Percentiles rank a stretch among this genome's conserved stretches.
Evolutionary conservation across 192 early-diverging fungal genomes (phyloP).

Genomic region (Coemansia sp.): DNA sequence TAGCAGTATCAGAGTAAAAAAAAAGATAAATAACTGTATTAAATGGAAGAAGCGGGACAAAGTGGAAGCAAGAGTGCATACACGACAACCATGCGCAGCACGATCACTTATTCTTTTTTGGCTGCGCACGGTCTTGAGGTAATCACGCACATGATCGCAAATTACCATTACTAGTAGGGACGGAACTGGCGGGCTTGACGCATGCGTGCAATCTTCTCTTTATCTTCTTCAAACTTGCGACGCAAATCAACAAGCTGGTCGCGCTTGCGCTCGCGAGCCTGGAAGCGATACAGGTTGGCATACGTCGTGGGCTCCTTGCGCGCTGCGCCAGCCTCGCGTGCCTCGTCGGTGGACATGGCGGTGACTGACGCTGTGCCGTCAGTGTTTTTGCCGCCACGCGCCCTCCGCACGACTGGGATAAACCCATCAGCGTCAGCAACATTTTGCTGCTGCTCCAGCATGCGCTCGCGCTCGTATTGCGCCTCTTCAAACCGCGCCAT

Average conservation of each 20-base stretch:
- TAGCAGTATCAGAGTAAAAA: conserved; percentile 11
- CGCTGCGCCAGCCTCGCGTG: conserved; percentile 60
- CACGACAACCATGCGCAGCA: background rate
- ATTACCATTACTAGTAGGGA: conserved; percentile 69
- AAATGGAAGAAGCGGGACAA: background rate
- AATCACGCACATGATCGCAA: background rate
- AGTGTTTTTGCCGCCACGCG: conserved; percentile 66
- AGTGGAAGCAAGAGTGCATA: background rate
- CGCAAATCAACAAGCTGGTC: conserved; percentile 88
- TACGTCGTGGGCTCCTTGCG: conserved; percentile 73
- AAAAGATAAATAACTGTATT: background rate
- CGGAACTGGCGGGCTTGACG: conserved; percentile 83
- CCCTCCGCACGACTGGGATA: conserved; percentile 77
- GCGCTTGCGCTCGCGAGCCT: conserved; percentile 88
- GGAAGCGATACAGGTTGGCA: conserved; percentile 95
- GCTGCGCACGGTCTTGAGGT: conserved; percentile 18
- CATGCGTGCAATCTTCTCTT: conserved; percentile 77
- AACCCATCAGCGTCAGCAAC: conserved; percentile 94
- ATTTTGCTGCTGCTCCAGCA: conserved; percentile 69
- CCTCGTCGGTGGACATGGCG: conserved; percentile 63
- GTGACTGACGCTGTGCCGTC: conserved; percentile 71
- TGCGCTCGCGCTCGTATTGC: conserved; percentile 72
- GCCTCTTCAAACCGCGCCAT: conserved; percentile 80
- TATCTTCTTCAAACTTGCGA: conserved; percentile 93
- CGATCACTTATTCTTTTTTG: background rate